Evolutionary conservation across 202 grass and related monocot species (phyloP), one percentile per base, ranked within the genome.

Genomic region (Dendrocalamus latiflorus): DNA sequence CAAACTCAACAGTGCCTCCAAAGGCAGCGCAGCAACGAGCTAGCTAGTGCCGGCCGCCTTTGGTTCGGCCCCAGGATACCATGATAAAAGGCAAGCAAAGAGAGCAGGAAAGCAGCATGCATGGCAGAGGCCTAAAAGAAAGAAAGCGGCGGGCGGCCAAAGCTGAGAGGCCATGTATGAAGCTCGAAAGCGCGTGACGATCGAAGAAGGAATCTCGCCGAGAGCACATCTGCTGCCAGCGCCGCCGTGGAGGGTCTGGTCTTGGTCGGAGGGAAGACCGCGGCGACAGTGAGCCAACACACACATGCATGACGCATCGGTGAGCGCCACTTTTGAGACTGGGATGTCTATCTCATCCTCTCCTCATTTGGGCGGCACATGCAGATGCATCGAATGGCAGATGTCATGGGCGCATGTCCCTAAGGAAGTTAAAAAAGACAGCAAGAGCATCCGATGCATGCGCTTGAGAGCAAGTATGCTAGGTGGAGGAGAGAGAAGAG

Each of bases 41-140:
- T 13, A 10, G 14, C 13, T 36, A 65, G 59, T 49, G 75, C 58
- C 15, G 42, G 39, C 65, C 1, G 8, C 22, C 12, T 72, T 86
- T 57, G 28, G 71, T 1, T 33, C 17, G 15, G 13, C 9, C 39
- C 39, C 39, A 9, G n/a, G 13, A 54, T 20, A n/a, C 51, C 51
- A 82, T 48, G 86, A 88, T 88, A 83, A 87, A 88, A 88, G 58
- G n/a, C 25, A 20, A 8, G 22, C 26, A 69, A 60, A 59, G 53
- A 63, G 48, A 78, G 64, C 39, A 36, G 34, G 47, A 76, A 38
- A 39, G 18, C 26, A 4, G 42, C 17, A n/a, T n/a, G n/a, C n/a
- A n/a, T 5, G 69, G 77, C 30, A 26, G n/a, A 21, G 53, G 20
- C 53, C 4, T 10, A 4, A 56, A 45, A 64, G 58, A 61, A 14